Evolutionary conservation across 257 asterid genomes (phyloP).

Genomic region (Cynanchum wilfordii): DNA sequence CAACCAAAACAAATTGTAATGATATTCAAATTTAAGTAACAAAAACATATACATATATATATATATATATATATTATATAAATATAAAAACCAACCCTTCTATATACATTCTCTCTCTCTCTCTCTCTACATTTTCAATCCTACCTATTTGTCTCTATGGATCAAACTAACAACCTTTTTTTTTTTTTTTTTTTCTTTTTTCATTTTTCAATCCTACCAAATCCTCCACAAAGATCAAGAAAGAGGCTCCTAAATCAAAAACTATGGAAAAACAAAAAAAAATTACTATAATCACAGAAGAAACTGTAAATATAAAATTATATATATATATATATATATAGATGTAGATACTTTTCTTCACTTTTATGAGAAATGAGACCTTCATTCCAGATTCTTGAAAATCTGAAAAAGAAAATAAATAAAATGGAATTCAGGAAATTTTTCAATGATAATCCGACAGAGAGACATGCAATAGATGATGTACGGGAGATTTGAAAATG

Average conservation of each 20-base stretch:
- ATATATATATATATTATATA: too few relatives aligned
- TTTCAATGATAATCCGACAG: background rate
- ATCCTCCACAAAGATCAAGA: constrained; percentile 30
- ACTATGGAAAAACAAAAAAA: background rate
- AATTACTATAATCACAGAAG: constrained; percentile 13
- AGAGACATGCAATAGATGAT: background rate
- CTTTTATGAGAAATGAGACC: constrained; percentile 12
- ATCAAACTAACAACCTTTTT: constrained; percentile 37
- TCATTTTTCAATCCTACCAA: constrained; percentile 16
- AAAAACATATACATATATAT: background rate
- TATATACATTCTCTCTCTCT: constrained; percentile 29
- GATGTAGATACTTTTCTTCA: constrained; percentile 25
- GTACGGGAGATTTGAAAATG: background rate
- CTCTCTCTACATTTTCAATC: constrained; percentile 24
- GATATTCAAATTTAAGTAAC: constrained; percentile 13
- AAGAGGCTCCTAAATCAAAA: constrained; percentile 20
- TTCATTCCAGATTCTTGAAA: constrained; percentile 14
- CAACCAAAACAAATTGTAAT: constrained; percentile 11
- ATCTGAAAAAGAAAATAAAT: background rate
- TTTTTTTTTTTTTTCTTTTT: too few relatives aligned
- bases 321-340: constrained; percentile 13
- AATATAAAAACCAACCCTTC: constrained; percentile 27
- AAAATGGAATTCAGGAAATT: background rate
- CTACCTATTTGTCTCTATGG: constrained; percentile 29
- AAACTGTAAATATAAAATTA: background rate